Percentiles rank a stretch among this genome's conserved stretches.
phyloP scores from a whole-genome alignment of 257 asterid genomes.

The Nicotiana noctiflora region DNA sequence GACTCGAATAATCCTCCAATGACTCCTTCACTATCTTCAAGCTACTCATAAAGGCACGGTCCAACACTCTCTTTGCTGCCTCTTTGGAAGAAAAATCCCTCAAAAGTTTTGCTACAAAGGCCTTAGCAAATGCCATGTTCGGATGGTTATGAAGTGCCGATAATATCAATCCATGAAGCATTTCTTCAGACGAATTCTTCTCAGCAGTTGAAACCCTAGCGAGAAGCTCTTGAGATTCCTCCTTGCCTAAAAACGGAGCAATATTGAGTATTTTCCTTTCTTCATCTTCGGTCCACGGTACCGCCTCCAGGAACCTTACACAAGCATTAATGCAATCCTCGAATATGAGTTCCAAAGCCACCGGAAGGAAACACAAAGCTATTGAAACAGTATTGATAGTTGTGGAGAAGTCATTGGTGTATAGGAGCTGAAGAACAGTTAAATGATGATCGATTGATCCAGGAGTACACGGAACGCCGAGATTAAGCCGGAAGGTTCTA shows the following conservation, averaged over 20 bases:
- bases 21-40: conserved; percentile 73
- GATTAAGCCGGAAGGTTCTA: conserved; percentile 28
- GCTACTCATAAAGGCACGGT: conserved; percentile 55
- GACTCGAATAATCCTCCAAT: conserved; percentile 89
- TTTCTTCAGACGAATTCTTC: conserved; percentile 53
- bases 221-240: conserved; percentile 68
- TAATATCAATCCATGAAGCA: conserved; percentile 67
- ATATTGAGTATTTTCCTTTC: conserved; percentile 48
- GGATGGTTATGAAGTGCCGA: conserved; percentile 68
- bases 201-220: conserved; percentile 54
- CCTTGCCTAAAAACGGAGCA: conserved; percentile 49
- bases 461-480: conserved; percentile 30
- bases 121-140: conserved; percentile 69
- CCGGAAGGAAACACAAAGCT: conserved; percentile 56
- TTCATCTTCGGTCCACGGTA: conserved; percentile 96
- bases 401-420: conserved; percentile 40
- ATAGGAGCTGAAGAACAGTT: conserved; percentile 52
- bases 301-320: conserved; percentile 72
- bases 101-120: conserved; percentile 79
- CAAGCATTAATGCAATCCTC: conserved; percentile 88
- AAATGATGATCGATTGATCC: conserved; percentile 41
- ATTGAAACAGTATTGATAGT: conserved; percentile 34
- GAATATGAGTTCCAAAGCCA: conserved; percentile 76
- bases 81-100: conserved; percentile 73
- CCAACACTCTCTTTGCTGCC: conserved; percentile 63